These are phyloP conservation scores for Xylaria multiplex DNA, from an alignment of 2,329 filamentous ascomycete species.

Conservation along the genomic window DNA sequence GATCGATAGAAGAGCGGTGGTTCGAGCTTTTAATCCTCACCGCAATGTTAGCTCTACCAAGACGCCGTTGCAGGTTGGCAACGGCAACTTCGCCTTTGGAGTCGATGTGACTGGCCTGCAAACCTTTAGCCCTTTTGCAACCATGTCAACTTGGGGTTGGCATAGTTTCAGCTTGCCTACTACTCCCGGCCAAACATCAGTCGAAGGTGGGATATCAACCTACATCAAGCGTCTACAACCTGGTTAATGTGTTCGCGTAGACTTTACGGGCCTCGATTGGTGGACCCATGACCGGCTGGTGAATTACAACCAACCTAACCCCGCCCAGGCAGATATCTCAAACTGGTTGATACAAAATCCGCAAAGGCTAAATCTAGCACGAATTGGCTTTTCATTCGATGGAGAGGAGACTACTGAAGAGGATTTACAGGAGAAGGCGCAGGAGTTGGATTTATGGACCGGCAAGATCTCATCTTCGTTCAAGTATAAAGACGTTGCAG, in stretches of 20 bases:
- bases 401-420: conserved; percentile 54
- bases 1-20: conserved; percentile 50
- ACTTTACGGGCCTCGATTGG: conserved; percentile 56
- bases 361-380: conserved; percentile 61
- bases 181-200: conserved; percentile 51
- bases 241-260: conserved; percentile 36
- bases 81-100: conserved; percentile 61
- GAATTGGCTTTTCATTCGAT: conserved; percentile 59
- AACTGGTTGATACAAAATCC: conserved; percentile 60
- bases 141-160: conserved; percentile 61
- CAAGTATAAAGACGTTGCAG: conserved; percentile 51
- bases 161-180: conserved; percentile 60
- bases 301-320: conserved; percentile 56
- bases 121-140: conserved; percentile 59
- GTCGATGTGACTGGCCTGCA: conserved; percentile 60
- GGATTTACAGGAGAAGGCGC: conserved; percentile 52
- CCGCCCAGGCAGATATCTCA: conserved; percentile 54
- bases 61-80: conserved; percentile 63
- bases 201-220: conserved; percentile 47
- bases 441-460: conserved; percentile 60
- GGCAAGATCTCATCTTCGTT: conserved; percentile 58
- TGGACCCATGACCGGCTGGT: conserved; percentile 56
- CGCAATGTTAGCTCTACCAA: conserved; percentile 59
- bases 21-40: conserved; percentile 57
- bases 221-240: background rate